These are phyloP conservation scores for Taxawa tesnikishii DNA, from an alignment of 2,329 filamentous ascomycete genomes.

Conservation along the genomic window DNA sequence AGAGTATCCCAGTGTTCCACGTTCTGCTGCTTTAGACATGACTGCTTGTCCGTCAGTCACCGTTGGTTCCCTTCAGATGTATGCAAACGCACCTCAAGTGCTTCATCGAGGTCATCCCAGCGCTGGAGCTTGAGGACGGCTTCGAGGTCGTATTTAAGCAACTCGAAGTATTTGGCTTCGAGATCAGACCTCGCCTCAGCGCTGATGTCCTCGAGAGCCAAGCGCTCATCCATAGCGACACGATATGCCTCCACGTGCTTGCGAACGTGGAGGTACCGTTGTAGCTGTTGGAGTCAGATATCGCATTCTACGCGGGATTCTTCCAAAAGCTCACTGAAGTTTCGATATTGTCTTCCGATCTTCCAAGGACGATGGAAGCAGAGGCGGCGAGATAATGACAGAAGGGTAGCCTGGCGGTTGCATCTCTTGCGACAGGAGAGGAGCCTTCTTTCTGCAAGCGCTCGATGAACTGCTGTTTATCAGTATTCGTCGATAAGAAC, in stretches of 20 bases:
- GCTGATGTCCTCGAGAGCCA: conserved; percentile 11
- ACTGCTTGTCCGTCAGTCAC: too few species aligned
- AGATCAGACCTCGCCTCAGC: conserved; percentile 36
- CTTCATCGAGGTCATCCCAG: conserved; percentile 52
- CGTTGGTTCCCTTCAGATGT: too few species aligned
- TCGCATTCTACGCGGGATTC: too few species aligned
- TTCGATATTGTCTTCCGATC: conserved; percentile 28
- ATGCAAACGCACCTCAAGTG: conserved; percentile 38
- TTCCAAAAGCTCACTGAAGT: conserved; percentile 22
- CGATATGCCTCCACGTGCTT: conserved; percentile 51
- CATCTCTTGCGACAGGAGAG: conserved; percentile 8
- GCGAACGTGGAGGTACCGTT: conserved; percentile 50
- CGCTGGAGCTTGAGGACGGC: conserved; percentile 52
- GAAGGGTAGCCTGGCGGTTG: conserved; percentile 36
- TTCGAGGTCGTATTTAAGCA: conserved; percentile 72
- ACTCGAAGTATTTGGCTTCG: conserved; percentile 47
- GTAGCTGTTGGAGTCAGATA: conserved; percentile 37
- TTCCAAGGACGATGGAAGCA: conserved; percentile 34
- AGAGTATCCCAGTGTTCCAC: conserved; percentile 31
- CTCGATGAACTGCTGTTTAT: conserved; percentile 18
- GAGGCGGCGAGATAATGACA: conserved; percentile 55
- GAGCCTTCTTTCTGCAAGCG: conserved; percentile 10
- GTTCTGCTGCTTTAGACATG: conserved; percentile 8
- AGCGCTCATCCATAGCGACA: conserved; percentile 26
- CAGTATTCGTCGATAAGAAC: too few species aligned